A percentile compares a stretch with the other conserved stretches of the same genome.
phyloP scores from a whole-genome alignment of 345 rosid species.

The Populus alba region DNA sequence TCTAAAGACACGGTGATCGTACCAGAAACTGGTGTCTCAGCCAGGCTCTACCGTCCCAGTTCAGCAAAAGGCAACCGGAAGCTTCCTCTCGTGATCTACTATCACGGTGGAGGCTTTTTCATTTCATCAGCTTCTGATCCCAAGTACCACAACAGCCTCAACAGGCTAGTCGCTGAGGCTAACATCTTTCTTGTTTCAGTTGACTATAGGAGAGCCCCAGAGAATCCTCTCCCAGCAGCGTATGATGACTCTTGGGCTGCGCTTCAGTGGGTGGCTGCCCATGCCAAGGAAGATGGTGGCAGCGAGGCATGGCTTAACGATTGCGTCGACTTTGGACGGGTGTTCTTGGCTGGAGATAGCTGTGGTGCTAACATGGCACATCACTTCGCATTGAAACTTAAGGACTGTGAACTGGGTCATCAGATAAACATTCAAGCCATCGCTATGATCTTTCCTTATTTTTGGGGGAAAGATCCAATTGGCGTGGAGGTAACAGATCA shows the following conservation, averaged over 20 bases:
- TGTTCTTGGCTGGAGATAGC: constrained; percentile 68
- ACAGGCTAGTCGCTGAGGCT: constrained; percentile 55
- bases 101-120: constrained; percentile 85
- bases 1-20: constrained; percentile 61
- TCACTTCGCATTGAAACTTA: constrained; percentile 49
- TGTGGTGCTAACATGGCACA: constrained; percentile 71
- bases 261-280: constrained; percentile 47
- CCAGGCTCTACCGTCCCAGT: constrained; percentile 59
- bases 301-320: constrained; percentile 53
- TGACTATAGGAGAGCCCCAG: constrained; percentile 69
- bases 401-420: constrained; percentile 14
- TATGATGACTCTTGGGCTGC: constrained; percentile 78
- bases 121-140: constrained; percentile 54
- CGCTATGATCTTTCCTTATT: constrained; percentile 69
- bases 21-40: constrained; percentile 49
- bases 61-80: constrained; percentile 7
- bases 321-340: constrained; percentile 37
- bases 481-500: constrained; percentile 48
- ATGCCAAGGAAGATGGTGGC: neutral
- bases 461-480: constrained; percentile 48
- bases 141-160: constrained; percentile 57
- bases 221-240: constrained; percentile 63
- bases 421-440: constrained; percentile 49
- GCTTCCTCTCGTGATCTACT: constrained; percentile 67
- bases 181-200: constrained; percentile 57